Evolutionary conservation across 176 grass and related monocot genomes (phyloP).

Genomic region (Bonia amplexicaulis): DNA sequence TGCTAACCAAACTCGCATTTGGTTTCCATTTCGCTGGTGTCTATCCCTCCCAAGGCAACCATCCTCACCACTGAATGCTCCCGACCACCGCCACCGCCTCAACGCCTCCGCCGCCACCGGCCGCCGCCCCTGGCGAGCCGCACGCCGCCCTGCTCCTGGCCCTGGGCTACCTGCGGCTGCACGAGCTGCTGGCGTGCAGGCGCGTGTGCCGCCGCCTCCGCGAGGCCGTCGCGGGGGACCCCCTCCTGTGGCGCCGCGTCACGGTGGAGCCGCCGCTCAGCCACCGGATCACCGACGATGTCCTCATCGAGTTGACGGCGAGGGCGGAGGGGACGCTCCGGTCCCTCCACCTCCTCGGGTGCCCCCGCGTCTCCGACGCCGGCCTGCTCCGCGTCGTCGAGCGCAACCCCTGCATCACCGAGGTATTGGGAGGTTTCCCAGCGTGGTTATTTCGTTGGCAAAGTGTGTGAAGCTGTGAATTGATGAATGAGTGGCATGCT

Average conservation of each 20-base stretch:
- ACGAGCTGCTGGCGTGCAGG: conserved; percentile 59
- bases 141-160: conserved; percentile 54
- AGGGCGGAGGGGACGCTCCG: conserved; percentile 33
- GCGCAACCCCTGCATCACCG: conserved; percentile 55
- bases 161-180: conserved; percentile 52
- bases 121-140: conserved; percentile 1
- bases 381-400: conserved; percentile 58
- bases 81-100: conserved; percentile 26
- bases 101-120: not conserved
- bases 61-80: conserved; percentile 23
- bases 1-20: not conserved
- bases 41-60: not conserved
- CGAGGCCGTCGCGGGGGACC: conserved; percentile 48
- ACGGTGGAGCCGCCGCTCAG: conserved; percentile 27
- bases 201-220: conserved; percentile 34
- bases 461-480: not conserved
- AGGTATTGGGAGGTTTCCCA: conserved; percentile 33
- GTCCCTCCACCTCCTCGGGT: conserved; percentile 60
- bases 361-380: conserved; percentile 51
- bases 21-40: not conserved
- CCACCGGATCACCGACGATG: conserved; percentile 29
- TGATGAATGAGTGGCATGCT: not conserved
- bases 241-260: conserved; percentile 49
- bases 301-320: conserved; percentile 23
- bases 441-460: not conserved